Evolutionary conservation across 306 rosid species (phyloP).

Genomic region (Cercis canadensis): DNA sequence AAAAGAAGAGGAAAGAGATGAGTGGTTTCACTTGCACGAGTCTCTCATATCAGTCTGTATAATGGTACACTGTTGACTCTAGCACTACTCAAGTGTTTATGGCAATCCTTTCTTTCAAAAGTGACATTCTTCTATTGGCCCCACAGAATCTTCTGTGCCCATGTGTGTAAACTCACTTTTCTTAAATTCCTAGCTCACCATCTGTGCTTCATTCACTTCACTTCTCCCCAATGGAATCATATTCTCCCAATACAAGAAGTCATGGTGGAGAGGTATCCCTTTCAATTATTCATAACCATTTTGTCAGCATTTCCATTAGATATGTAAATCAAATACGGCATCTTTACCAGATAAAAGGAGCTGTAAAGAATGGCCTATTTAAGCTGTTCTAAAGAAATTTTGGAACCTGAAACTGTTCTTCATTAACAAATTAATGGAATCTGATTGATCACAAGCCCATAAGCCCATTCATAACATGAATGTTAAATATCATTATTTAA

Average conservation of each 20-base stretch:
- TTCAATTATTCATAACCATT: background rate
- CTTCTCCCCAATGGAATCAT: slow-evolving; percentile 16
- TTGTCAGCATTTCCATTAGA: background rate
- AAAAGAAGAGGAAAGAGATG: too few relatives aligned
- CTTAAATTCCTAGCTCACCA: slow-evolving; percentile 2
- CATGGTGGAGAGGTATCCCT: background rate
- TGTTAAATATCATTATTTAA: slow-evolving; percentile 6
- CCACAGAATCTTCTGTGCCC: background rate
- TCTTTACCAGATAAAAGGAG: background rate
- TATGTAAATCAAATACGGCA: background rate
- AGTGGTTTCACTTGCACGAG: too few relatives aligned
- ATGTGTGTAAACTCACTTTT: slow-evolving; percentile 3
- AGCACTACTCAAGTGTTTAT: background rate
- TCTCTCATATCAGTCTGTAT: too few relatives aligned
- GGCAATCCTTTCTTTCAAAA: background rate
- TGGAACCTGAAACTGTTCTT: background rate
- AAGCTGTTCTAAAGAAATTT: background rate
- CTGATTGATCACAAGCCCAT: too few relatives aligned
- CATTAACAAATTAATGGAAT: background rate
- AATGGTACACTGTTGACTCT: too few relatives aligned
- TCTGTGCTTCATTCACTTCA: background rate
- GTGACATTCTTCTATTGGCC: background rate
- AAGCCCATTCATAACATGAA: slow-evolving; percentile 9
- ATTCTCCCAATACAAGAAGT: slow-evolving; percentile 14
- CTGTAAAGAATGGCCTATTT: background rate